Conservation (phyloP, 2,329 filamentous ascomycete species). For the Neoarthrinium moseri region DNA sequence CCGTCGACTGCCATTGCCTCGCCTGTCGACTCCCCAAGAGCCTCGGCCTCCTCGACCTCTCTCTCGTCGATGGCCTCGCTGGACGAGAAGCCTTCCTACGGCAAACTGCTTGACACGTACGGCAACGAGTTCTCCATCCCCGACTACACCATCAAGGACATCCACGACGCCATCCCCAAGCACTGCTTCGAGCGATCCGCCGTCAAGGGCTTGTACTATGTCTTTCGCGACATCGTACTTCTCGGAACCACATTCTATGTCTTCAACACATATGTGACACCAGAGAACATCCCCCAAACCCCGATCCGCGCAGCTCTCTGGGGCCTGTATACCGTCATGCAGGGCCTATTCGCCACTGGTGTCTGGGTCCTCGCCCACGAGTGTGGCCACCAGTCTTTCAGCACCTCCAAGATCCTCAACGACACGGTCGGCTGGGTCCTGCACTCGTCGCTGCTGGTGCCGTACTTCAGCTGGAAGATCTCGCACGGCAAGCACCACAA, state of each 20-base stretch:
- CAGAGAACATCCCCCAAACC: constrained; percentile 73
- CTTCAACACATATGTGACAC: constrained; percentile 87
- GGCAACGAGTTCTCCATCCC: constrained; percentile 93
- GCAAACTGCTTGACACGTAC: constrained; percentile 82
- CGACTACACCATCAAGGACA: constrained; percentile 96
- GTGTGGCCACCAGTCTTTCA: constrained; percentile 97
- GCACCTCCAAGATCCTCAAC: constrained; percentile 85
- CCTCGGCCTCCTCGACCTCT: constrained; percentile 80
- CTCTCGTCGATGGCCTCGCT: constrained; percentile 83
- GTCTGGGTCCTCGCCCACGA: constrained; percentile 97
- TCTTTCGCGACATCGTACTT: constrained; percentile 74
- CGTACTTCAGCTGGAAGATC: constrained; percentile 99
- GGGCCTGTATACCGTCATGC: constrained; percentile 70
- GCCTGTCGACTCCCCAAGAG: constrained; percentile 58
- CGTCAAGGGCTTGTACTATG: constrained; percentile 73
- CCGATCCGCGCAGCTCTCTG: constrained; percentile 64
- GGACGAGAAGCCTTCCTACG: constrained; percentile 46
- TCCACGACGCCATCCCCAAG: constrained; percentile 93
- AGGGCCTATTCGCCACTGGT: constrained; percentile 91
- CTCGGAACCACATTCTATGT: constrained; percentile 78
- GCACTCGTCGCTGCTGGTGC: constrained; percentile 85
- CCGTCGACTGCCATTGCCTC: constrained; percentile 58
- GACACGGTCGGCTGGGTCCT: constrained; percentile 89
- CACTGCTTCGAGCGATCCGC: constrained; percentile 94
- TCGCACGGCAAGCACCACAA: constrained; percentile 99